Evolutionary conservation across 75 land plant species (phyloP), one percentile per base, ranked within the genome.

Genomic region (Picea glauca): DNA sequence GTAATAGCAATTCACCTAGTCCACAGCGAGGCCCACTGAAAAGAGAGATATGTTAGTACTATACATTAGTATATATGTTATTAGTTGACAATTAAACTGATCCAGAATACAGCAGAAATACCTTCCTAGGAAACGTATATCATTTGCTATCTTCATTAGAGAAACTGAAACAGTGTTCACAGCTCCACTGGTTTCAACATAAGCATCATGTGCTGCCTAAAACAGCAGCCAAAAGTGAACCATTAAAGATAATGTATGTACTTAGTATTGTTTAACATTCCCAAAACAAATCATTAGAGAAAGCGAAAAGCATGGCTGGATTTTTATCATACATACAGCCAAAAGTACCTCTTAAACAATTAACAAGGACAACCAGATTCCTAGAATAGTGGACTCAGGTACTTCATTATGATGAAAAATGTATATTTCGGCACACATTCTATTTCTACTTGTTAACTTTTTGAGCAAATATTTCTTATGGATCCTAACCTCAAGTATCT

Each of bases 171-270:
- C 77, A 32, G 99, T 95, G 82, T 98, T 98, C 15, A 95, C 81
- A 21, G 99, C 92, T 46, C 99, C 99, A 86, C 99, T 98, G n/a
- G 87, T 81, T 79, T 95, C 98, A 56, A 95, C 98, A 88, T 91
- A 93, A n/a, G 99, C 99, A 89, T 98, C 99, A 84, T 98, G 96
- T 70, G 99, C 94, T 72, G 99, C 99, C 99, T 96, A 78, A 35
- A 74, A 43, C 3, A 81, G 21, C 57, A 67, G 9, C 43, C 18
- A 75, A 15, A 58, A 57, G 26, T 75, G 76, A 46, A 46, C 3
- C 31, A 75, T 18, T 13, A 54, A 6, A 75, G 20, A 46, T 58
- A 6, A 43, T 43, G 43, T 43, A 4, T 70, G 26, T 20, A n/a
- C 50, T 43, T 20, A 3, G 21, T 20, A 70, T 9, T 50, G 26